phyloP scores from a whole-genome alignment of 1,284 basidiomycete species.

The Anthracocystis walkeri region DNA sequence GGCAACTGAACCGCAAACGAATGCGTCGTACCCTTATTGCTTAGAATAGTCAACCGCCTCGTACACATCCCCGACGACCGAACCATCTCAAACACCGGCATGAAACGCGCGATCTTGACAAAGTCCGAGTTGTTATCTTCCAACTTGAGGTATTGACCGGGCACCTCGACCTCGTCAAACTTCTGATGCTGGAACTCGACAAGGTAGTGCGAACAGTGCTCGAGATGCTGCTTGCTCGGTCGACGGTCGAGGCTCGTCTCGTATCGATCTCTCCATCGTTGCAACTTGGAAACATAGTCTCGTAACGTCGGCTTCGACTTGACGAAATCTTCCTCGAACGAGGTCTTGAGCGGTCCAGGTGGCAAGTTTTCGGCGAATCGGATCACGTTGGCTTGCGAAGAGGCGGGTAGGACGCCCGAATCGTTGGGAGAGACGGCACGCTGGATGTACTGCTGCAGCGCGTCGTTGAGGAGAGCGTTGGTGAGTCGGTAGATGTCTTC shows the following conservation, averaged over 20 bases:
- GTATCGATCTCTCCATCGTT: constrained; percentile 93
- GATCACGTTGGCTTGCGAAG: constrained; percentile 75
- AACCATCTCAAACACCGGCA: constrained; percentile 88
- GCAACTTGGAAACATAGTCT: constrained; percentile 89
- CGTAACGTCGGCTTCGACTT: constrained; percentile 82
- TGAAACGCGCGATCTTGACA: constrained; percentile 90
- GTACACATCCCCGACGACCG: constrained; percentile 86
- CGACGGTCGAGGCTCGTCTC: constrained; percentile 85
- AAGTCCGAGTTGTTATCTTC: constrained; percentile 95
- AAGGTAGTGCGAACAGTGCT: constrained; percentile 90
- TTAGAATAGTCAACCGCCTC: constrained; percentile 89
- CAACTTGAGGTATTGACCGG: constrained; percentile 87
- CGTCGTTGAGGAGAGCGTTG: constrained; percentile 81
- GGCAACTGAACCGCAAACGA: constrained; percentile 94
- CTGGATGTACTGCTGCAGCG: constrained; percentile 71
- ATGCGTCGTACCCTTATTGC: constrained; percentile 88
- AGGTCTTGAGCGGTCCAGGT: constrained; percentile 73
- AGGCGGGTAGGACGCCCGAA: constrained; percentile 78
- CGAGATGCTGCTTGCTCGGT: constrained; percentile 86
- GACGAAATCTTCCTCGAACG: constrained; percentile 93
- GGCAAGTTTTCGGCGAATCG: constrained; percentile 77
- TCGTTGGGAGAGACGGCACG: constrained; percentile 72
- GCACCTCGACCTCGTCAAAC: constrained; percentile 97
- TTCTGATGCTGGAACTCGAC: constrained; percentile 98
- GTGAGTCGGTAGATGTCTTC: constrained; percentile 96